Evolutionary conservation across 306 rosid genomes (phyloP), one percentile per base, ranked within the genome.

Genomic region (Prinsepia uniflora): DNA sequence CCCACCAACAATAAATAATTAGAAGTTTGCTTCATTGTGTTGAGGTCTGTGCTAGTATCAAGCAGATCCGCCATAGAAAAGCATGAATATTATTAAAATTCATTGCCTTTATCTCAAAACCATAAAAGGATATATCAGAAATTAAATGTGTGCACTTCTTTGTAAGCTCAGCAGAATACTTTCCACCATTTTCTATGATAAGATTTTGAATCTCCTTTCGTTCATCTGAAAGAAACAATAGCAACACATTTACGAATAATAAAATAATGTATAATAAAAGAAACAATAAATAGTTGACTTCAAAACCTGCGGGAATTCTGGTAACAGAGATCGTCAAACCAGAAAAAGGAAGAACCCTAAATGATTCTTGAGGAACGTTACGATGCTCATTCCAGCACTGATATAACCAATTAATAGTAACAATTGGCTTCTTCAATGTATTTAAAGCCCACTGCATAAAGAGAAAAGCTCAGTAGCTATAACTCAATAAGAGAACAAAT

Each of bases 341-440:
- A 72, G 90, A 85, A 81, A 94, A 87, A 59, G 97, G 96, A 77
- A 84, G 97, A 74, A 94, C 92, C 78, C 90, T 84, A 80, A 83
- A 90, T 67, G 89, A 83, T 74, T 94, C 97, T 53, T 90, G 98
- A 73, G 97, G 92, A 74, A 90, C 97, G 83, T 87, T 80, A 5
- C 89, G 96, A 79, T 94, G 98, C 80, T 94, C 97, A 20, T 81
- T 83, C 80, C 97, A 84, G 90, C 98, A 94, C 80, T 90, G 94
- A 64, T 90, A 76, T 78, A 94, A 83, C 97, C 97, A 94, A 80
- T 85, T 82, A 53, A 80, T 48, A 43, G 98, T 87, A 72, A 94
- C 85, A 67, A 90, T 86, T 53, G 98, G 98, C 88, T 94, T 94
- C 97, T 90, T 94, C 82, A 89, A 79, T 73, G 74, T 67, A 81